Conservation (phyloP, 306 rosid genomes). For the Vigna reflexopilosa region DNA sequence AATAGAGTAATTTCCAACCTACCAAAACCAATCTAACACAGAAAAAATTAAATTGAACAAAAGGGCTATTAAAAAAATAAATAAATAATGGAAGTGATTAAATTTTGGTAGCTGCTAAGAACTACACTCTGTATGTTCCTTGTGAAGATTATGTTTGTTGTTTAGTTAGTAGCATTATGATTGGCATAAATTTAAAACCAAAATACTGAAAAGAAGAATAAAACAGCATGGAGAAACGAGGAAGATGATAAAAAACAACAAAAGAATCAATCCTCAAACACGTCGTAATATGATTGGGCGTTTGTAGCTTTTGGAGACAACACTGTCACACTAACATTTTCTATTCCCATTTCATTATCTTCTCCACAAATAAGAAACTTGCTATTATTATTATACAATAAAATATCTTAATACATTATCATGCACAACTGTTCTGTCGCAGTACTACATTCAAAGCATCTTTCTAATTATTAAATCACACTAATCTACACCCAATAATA, state of each 20-base stretch:
- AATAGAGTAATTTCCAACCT: not conserved
- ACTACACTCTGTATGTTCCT: slow-evolving; percentile 49
- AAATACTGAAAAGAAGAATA: slow-evolving; percentile 48
- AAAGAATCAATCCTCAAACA: slow-evolving; percentile 61
- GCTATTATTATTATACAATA: not conserved
- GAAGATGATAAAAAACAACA: slow-evolving; percentile 44
- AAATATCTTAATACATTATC: slow-evolving; percentile 42
- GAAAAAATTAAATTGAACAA: not conserved
- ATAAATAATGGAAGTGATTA: slow-evolving; percentile 8
- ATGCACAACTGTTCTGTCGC: slow-evolving; percentile 56
- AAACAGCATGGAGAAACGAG: slow-evolving; percentile 51
- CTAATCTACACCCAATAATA: slow-evolving; percentile 68
- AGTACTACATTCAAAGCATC: slow-evolving; percentile 83
- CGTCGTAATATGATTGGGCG: slow-evolving; percentile 66
- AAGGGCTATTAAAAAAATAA: not conserved
- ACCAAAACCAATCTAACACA: not conserved
- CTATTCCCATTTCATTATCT: slow-evolving; percentile 41
- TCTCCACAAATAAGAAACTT: slow-evolving; percentile 19
- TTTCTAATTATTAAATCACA: slow-evolving; percentile 60
- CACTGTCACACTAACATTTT: slow-evolving; percentile 61
- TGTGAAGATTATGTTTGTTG: slow-evolving; percentile 41
- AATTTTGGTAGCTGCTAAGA: slow-evolving; percentile 34
- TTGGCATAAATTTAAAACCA: slow-evolving; percentile 34
- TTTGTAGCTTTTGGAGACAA: slow-evolving; percentile 64
- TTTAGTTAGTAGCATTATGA: slow-evolving; percentile 41